Base-by-base conservation (phyloP, 352 stramenopile genomes). In the Pythium plurisporium region DNA sequence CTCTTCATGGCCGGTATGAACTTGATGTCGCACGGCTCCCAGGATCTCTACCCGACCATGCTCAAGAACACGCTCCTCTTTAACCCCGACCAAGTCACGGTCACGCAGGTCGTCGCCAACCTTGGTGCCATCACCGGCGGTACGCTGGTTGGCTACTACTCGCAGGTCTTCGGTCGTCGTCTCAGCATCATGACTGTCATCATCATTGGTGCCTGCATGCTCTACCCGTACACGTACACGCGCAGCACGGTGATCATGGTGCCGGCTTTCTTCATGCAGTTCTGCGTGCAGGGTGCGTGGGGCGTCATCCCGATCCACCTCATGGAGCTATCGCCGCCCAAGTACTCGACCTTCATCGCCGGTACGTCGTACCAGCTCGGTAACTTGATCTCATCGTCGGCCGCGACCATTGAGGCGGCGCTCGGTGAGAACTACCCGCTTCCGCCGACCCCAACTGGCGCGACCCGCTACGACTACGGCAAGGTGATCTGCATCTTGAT, bases 11-110 rank as follows among this genome's bases (percentile, higher is more conserved):
- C 65, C 11, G 72, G 62, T 12, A 75, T 80, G 59, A 80, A 75
- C 72, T 80, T 77, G 42, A 76, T 77, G 65, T 53, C 42, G 1
- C 72, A 80, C 59, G 72, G 72, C 31, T 80, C 69, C 12, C 66
- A 80, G 43, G 72, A 80, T n/a, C 42, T 80, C 45, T 81, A 81
- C 59, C 74, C 72, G 45, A 84, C 72, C 8, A 75, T 84, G 72
- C 64, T 84, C 12, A 52, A 72, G 46, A 81, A 84, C 50, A 72
- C 75, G 49, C 61, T 71, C 54, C 37, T 73, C 38, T 84, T 81
- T 48, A 73, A 59, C 55, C 8, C 67, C n/a, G 62, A 81, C 42
- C 51, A 81, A n/a, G 71, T 84, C 29, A 84, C 74, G 2, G 72
- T 77, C 29, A 81, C 72, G 19, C 69, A 79, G 40, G 64, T 84